phyloP scores from a whole-genome alignment of 2,329 filamentous ascomycete species.

The Botrytis tulipae region DNA sequence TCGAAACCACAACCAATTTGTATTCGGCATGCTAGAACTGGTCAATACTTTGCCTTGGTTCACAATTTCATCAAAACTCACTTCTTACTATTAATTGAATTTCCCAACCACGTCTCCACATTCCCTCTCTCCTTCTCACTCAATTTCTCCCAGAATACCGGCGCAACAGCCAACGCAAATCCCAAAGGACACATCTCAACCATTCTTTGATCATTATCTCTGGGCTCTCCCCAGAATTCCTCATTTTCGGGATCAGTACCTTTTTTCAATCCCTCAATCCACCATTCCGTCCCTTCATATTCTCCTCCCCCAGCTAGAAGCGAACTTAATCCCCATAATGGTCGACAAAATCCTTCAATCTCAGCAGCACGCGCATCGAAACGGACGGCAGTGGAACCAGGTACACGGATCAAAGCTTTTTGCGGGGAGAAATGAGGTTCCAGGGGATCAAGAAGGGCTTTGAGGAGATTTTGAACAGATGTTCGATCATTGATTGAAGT shows the following conservation, averaged over 20 bases:
- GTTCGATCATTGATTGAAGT: conserved; percentile 50
- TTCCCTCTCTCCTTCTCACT: conserved; percentile 61
- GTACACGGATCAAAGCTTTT: conserved; percentile 63
- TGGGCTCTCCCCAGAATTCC: conserved; percentile 76
- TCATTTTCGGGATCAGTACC: conserved; percentile 68
- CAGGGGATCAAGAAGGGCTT: conserved; percentile 66
- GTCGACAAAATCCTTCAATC: conserved; percentile 58
- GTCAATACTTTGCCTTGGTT: conserved; percentile 37
- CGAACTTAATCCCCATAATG: conserved; percentile 72
- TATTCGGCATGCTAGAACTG: conserved; percentile 66
- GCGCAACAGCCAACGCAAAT: conserved; percentile 68
- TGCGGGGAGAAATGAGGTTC: conserved; percentile 68
- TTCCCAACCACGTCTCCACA: conserved; percentile 69
- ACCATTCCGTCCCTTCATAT: conserved; percentile 62
- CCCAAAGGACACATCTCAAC: conserved; percentile 81
- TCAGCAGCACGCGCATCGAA: conserved; percentile 78
- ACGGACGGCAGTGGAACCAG: conserved; percentile 68
- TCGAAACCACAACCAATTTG: conserved; percentile 76
- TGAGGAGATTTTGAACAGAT: conserved; percentile 60
- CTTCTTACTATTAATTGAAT: conserved; percentile 75
- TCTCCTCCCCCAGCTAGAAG: conserved; percentile 66
- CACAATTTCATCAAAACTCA: conserved; percentile 35
- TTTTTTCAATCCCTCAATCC: conserved; percentile 67
- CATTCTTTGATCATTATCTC: conserved; percentile 78
- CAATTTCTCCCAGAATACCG: conserved; percentile 51